Evolutionary conservation across 2,329 filamentous ascomycete species (phyloP), one percentile per base, ranked within the genome.

Genomic region (Beauveria australis): DNA sequence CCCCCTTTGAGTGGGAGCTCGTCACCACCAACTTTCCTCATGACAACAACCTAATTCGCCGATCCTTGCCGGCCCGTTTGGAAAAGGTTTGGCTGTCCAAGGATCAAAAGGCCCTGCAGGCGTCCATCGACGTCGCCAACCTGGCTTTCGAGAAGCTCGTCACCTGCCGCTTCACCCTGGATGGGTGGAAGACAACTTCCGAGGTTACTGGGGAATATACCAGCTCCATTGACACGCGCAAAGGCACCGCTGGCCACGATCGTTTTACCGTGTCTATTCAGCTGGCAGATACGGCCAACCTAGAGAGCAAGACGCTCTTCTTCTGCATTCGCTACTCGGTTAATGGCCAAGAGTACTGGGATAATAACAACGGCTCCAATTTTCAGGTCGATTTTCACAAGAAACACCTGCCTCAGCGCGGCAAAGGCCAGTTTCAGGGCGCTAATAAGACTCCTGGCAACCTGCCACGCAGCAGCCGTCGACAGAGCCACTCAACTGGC

Each of bases 171-270:
- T 99, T 99, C 74, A 99, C 94, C 0, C 82, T 97, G 52, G 94
- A 99, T 73, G 94, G 96, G 76, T 99, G 94, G 94, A 96, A 96
- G 81, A 99, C 94, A 0, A 95, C 92, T 0, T 99, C 94, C 0
- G 94, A 99, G 72, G 89, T 97, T 1, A 81, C 82, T 43, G 93
- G 91, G n/a, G 92, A 97, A 68, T 99, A 85, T 76, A 88, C 87
- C 71, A 84, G 89, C 63, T 89, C 94, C 74, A 83, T 93, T 51
- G 84, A 86, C 48, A 84, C 85, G 30, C 84, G 84, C 66, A 84
- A 88, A 47, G 78, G 78, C 3, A 77, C 83, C 24, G 81, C 88
- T 66, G 86, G 88, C 53, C 88, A 88, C 67, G 94, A 99, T 72
- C 85, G 91, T 44, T 99, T 99, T 77, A 90, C 87, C 70, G 99